phyloP scores from a whole-genome alignment of 208 protist species.

The Crithidia brevicula region DNA sequence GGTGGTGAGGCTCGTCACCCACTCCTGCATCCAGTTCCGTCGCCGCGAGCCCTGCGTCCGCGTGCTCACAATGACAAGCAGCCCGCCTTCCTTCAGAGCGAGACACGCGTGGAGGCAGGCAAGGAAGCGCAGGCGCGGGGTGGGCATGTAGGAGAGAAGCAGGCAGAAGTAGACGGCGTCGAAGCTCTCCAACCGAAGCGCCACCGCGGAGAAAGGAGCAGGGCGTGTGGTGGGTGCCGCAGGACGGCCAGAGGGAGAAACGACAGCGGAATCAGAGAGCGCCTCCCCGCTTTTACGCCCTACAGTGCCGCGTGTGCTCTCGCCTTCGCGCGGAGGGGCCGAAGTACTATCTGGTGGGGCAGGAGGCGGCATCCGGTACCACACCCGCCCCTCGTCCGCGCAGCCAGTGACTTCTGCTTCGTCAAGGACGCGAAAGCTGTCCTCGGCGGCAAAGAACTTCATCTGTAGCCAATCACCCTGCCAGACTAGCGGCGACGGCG shows the following conservation, averaged over 20 bases:
- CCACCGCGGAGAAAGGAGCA: background rate
- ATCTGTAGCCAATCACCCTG: slow-evolving; percentile 74
- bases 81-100: slow-evolving; percentile 65
- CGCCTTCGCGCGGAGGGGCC: no score
- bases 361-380: background rate
- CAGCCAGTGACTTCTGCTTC: background rate
- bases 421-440: background rate
- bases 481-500: slow-evolving; percentile 17
- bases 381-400: slow-evolving; percentile 4
- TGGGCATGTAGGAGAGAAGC: slow-evolving; percentile 87
- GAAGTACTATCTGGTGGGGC: no score
- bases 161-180: slow-evolving; percentile 87
- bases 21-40: slow-evolving; percentile 67
- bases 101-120: slow-evolving; percentile 80
- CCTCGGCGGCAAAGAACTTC: slow-evolving; percentile 36
- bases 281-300: no score
- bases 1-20: slow-evolving; percentile 52
- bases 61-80: slow-evolving; percentile 86
- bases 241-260: no score
- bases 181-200: slow-evolving; percentile 40
- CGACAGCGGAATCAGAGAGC: no score
- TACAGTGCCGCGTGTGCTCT: no score
- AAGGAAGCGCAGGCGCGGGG: slow-evolving; percentile 69
- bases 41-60: slow-evolving; percentile 78
- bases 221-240: background rate